These are phyloP conservation scores for Anthracocystis panici-leucophaei DNA, from an alignment of 1,284 basidiomycete species.

Conservation along the genomic window DNA sequence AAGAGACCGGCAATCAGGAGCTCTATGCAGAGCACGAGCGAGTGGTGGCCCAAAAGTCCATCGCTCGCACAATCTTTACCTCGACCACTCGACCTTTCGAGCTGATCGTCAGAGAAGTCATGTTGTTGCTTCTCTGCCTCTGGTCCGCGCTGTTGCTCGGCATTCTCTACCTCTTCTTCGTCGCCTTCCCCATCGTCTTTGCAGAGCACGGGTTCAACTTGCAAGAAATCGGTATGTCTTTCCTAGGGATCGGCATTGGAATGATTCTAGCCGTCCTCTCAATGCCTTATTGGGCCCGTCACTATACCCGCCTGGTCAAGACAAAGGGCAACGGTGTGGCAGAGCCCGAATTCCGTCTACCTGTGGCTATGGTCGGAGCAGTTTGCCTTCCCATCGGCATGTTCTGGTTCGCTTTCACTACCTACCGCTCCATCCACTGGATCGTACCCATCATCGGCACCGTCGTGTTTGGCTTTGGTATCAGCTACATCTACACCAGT, in stretches of 20 bases:
- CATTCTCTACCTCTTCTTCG: constrained; percentile 56
- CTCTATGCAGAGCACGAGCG: constrained; percentile 46
- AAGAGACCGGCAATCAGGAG: constrained; percentile 60
- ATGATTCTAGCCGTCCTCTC: constrained; percentile 49
- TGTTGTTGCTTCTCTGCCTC: constrained; percentile 41
- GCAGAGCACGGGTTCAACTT: constrained; percentile 52
- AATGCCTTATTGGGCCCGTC: constrained; percentile 71
- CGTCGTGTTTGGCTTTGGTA: constrained; percentile 44
- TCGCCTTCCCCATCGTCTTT: constrained; percentile 57
- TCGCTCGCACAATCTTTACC: constrained; percentile 25
- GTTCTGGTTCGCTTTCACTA: constrained; percentile 59
- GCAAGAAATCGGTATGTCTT: constrained; percentile 46
- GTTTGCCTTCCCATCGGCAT: constrained; percentile 47
- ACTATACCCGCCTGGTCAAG: constrained; percentile 73
- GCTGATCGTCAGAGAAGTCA: constrained; percentile 30
- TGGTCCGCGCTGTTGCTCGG: constrained; percentile 46
- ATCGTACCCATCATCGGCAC: constrained; percentile 54
- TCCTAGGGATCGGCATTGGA: constrained; percentile 53
- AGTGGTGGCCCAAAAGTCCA: constrained; percentile 25
- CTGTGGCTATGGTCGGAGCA: constrained; percentile 50
- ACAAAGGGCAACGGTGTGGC: constrained; percentile 71
- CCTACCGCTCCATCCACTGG: constrained; percentile 52
- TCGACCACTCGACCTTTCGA: constrained; percentile 35
- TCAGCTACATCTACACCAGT: constrained; percentile 45
- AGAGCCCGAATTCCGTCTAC: constrained; percentile 57